Evolutionary conservation across 192 early-diverging fungal species (phyloP).

Genomic region (Coemansia sp.): DNA sequence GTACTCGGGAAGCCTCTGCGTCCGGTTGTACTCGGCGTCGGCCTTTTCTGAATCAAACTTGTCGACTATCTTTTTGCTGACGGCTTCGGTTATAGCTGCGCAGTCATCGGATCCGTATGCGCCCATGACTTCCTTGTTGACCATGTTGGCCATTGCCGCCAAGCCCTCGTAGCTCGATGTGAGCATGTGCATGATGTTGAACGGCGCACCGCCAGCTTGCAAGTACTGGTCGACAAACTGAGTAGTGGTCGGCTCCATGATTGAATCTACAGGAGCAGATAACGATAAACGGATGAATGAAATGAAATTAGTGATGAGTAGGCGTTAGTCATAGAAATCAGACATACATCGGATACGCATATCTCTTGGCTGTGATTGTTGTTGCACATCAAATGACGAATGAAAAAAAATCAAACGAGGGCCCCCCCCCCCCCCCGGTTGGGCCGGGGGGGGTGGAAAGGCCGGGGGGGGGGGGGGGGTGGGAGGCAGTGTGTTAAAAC

Average conservation of each 20-base stretch:
- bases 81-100: slow-evolving; percentile 30
- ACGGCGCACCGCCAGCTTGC: slow-evolving; percentile 41
- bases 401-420: too few relatives aligned
- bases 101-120: slow-evolving; percentile 6
- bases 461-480: too few relatives aligned
- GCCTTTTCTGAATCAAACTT: slow-evolving; percentile 57
- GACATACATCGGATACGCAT: too few relatives aligned
- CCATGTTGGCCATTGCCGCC: slow-evolving; percentile 41
- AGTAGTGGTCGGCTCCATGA: slow-evolving; percentile 43
- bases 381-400: too few relatives aligned
- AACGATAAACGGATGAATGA: neutral
- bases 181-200: slow-evolving; percentile 41
- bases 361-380: too few relatives aligned
- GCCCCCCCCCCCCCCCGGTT: too few relatives aligned
- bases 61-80: slow-evolving; percentile 58
- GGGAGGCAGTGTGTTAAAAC: too few relatives aligned
- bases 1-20: slow-evolving; percentile 56
- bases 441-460: too few relatives aligned
- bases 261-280: slow-evolving; percentile 47
- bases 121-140: slow-evolving; percentile 13
- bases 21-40: slow-evolving; percentile 51
- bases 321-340: too few relatives aligned
- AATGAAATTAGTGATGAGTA: too few relatives aligned
- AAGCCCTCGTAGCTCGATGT: slow-evolving; percentile 42
- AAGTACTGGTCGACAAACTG: slow-evolving; percentile 37